Base-by-base conservation (phyloP, 2,329 filamentous ascomycete genomes). In the Penicillium sp. region DNA sequence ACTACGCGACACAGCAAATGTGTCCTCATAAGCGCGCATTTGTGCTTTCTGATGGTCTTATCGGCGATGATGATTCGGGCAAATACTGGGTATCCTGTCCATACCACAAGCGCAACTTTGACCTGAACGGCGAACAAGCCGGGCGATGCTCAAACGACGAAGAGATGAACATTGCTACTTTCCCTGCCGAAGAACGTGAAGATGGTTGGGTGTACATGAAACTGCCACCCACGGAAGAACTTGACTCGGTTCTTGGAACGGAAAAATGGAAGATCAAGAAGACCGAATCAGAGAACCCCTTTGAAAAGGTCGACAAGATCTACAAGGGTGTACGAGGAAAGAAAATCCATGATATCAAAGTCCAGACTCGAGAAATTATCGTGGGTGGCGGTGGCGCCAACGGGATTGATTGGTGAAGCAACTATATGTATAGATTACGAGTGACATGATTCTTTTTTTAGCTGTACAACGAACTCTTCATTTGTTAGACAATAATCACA, bases 21-120 rank as follows among this genome's bases (percentile, higher is more conserved):
- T 96, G 91, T 70, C 91, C 91, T 9, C 91, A 96, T 76, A 94
- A 93, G 74, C 87, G 91, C 11, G 87, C 91, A 1, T 96, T 96
- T 66, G 87, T 92, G n/a, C 83, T 96, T 24, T 88, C 88, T 0
- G 92, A 96, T 68, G 90, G 91, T 1, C 77, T 96, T 8, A 82
- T 96, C 47, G 91, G 92, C 42, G 87, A 75, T 47, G 70, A 74
- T 47, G 65, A 76, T 58, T 71, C 78, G 46, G 79, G 83, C 60
- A 86, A 85, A 59, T 85, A 91, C n/a, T 96, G 88, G 86, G 83
- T 96, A 18, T 90, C 87, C 1, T 96, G 91, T 67, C 91, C 91
- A 0, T 85, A 88, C 72, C 91, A 96, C 78, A 96, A 96, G 78
- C 85, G 90, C 63, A 96, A 96, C 75, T 96, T 88, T 71, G 85